These are phyloP conservation scores for Oxytropis ochrocephala DNA, from an alignment of 306 rosid species.

Conservation along the genomic window DNA sequence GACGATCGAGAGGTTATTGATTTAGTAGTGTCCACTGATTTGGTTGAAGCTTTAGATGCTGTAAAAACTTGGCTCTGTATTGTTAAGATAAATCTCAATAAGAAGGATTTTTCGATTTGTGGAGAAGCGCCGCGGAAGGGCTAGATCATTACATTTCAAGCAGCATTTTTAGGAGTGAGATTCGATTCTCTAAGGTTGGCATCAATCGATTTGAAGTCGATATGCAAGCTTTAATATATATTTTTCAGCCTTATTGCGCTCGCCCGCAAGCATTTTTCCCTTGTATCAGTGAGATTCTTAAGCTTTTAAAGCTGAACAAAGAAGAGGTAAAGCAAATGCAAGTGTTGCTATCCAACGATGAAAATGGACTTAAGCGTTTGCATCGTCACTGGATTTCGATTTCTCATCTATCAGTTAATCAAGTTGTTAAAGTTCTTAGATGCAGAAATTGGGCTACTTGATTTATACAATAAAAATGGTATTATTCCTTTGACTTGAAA, in stretches of 20 bases:
- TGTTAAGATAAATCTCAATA: slow-evolving; percentile 42
- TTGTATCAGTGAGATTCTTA: slow-evolving; percentile 39
- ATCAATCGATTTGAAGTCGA: slow-evolving; percentile 49
- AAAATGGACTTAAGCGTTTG: slow-evolving; percentile 31
- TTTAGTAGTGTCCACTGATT: slow-evolving; percentile 36
- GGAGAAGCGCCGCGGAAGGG: slow-evolving; percentile 75
- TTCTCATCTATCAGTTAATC: slow-evolving; percentile 33
- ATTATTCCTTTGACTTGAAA: background rate
- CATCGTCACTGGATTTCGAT: slow-evolving; percentile 27
- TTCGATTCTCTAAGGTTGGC: slow-evolving; percentile 28
- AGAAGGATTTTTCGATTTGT: slow-evolving; percentile 58
- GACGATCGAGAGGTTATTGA: slow-evolving; percentile 28
- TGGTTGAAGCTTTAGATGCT: slow-evolving; percentile 49
- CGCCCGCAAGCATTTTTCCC: slow-evolving; percentile 75
- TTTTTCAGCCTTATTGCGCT: slow-evolving; percentile 60
- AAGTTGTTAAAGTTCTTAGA: slow-evolving; percentile 34
- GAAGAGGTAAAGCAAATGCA: slow-evolving; percentile 44
- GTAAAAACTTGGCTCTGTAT: slow-evolving; percentile 39
- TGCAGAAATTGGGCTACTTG: slow-evolving; percentile 23
- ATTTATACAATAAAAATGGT: slow-evolving; percentile 8
- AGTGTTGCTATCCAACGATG: slow-evolving; percentile 13
- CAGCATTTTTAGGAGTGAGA: slow-evolving; percentile 30
- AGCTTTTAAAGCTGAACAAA: slow-evolving; percentile 40
- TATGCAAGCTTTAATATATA: slow-evolving; percentile 48
- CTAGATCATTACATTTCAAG: slow-evolving; percentile 58